Evolutionary conservation across 164 flowering plant species (phyloP), one percentile per base, ranked within the genome.

Genomic region (Stephania yunnanensis): DNA sequence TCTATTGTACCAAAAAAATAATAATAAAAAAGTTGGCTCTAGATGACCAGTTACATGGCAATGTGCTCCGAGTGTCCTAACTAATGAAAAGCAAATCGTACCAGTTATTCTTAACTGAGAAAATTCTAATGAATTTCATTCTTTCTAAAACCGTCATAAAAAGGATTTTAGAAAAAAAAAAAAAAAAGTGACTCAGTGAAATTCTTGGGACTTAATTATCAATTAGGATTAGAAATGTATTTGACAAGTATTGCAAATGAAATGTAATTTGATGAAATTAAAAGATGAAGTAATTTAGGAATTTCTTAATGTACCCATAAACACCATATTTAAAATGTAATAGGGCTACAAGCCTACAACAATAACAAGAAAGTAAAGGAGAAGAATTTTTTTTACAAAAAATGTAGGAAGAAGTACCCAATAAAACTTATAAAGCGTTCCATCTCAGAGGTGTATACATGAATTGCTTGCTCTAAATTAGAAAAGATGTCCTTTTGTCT

Each of bases 401-500:
- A 70, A 63, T 44, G 61, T 15, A 8, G 70, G 71, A 74, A 31
- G 13, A 64, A 77, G 42, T 90, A 95, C 99, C 97, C 83, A 29
- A 95, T 89, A 84, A 93, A 95, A 69, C 72, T 87, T 63, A 89
- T 74, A 79, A 91, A 93, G 75, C 93, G 87, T 70, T 88, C 90
- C 80, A 95, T 86, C 85, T 95, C 99, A 64, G 90, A 80, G 61
- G 91, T 86, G 76, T 95, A 95, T 61, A 85, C 83, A 75, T 85
- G 79, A 71, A 84, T 88, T 50, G 99, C 97, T 83, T 87, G 85
- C 78, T 88, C 88, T 82, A 93, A 80, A 30, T 90, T 68, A 74
- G 83, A 78, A 65, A 89, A 63, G 36, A 87, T 77, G 78, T 83
- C 64, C 73, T 73, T 84, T 70, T 83, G 80, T 80, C 97, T 95